A percentile compares a stretch with the other conserved stretches of the same genome.
phyloP scores from a whole-genome alignment of 805 yeast species.

The Saturnispora kantuleensis region DNA sequence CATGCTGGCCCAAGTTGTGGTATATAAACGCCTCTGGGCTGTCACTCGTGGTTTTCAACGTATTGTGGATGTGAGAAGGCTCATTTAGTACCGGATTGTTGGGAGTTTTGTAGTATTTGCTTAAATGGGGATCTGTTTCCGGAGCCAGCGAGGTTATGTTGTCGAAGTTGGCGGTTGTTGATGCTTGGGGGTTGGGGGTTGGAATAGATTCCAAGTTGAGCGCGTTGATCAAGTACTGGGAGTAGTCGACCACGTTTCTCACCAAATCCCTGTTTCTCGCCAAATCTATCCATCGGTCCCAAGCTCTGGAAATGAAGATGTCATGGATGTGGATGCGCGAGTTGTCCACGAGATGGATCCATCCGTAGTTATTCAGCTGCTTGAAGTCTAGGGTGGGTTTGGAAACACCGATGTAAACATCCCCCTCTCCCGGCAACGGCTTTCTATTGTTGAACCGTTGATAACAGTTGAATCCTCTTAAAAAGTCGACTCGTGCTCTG shows the following conservation, averaged over 20 bases:
- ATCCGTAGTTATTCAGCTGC: constrained; percentile 10
- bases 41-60: not conserved
- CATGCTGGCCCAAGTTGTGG: not conserved
- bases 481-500: constrained; percentile 53
- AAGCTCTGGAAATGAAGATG: constrained; percentile 15
- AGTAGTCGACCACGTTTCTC: constrained; percentile 14
- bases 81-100: not conserved
- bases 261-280: constrained; percentile 7
- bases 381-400: constrained; percentile 3
- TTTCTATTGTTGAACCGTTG: constrained; percentile 33
- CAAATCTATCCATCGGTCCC: constrained; percentile 9
- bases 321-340: constrained; percentile 26
- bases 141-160: constrained; percentile 2
- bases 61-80: not conserved
- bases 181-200: too few relatives aligned
- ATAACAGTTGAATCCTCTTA: constrained; percentile 50
- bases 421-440: constrained; percentile 4
- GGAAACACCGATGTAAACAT: constrained; percentile 12
- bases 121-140: constrained; percentile 5
- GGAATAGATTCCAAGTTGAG: constrained; percentile 10
- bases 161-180: not conserved
- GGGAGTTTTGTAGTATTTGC: constrained; percentile 1
- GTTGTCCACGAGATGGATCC: constrained; percentile 10
- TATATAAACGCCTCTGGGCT: not conserved
- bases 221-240: constrained; percentile 12